Percentiles rank a stretch among this genome's conserved stretches.
Evolutionary conservation across 2,329 filamentous ascomycete species (phyloP).

Genomic region (Colletotrichum lini): DNA sequence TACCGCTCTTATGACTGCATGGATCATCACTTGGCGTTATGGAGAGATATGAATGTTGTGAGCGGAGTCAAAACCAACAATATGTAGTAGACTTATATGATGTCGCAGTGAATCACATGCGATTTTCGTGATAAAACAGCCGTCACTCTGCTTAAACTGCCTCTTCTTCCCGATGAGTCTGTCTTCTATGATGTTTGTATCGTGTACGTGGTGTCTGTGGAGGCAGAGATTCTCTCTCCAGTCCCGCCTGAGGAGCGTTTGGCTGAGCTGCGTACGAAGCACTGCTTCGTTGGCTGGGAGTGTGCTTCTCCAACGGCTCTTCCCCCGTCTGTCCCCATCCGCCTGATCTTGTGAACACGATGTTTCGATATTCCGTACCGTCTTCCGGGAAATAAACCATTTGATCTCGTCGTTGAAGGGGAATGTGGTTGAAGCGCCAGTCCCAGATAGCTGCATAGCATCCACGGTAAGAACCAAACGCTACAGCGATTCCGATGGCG

Average conservation of each 20-base stretch:
- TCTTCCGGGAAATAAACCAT: constrained; percentile 48
- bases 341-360: constrained; percentile 26
- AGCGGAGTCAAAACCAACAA: no score
- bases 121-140: background rate
- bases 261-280: constrained; percentile 16
- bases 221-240: constrained; percentile 1
- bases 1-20: background rate
- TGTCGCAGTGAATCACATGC: no score
- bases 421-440: constrained; percentile 78
- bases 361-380: constrained; percentile 5
- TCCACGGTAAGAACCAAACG: constrained; percentile 75
- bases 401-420: constrained; percentile 61
- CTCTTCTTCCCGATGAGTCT: background rate
- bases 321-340: constrained; percentile 20
- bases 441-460: constrained; percentile 79
- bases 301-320: constrained; percentile 6
- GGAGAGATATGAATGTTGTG: background rate
- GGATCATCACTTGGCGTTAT: background rate
- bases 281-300: constrained; percentile 15
- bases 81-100: no score
- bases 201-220: constrained; percentile 7
- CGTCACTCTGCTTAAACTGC: background rate
- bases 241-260: background rate
- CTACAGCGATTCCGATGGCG: constrained; percentile 73
- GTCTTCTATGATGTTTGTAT: constrained; percentile 10